Base-by-base conservation (phyloP, 164 flowering plant genomes). In the Vitis labrusca region DNA sequence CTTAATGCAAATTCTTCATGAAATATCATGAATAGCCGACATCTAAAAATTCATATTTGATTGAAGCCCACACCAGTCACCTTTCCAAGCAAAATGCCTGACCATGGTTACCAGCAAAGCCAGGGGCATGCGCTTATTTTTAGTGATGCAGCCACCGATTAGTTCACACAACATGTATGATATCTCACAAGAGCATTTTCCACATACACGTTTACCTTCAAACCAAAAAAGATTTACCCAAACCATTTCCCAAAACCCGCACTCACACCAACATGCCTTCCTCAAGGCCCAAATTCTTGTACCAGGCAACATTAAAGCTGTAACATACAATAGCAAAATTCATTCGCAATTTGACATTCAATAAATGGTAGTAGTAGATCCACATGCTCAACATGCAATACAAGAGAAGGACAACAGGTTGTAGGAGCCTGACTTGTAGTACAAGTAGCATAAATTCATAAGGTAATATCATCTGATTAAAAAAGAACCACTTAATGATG, bases 291-390 rank as follows among this genome's bases (percentile, higher is more conserved):
- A 80, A 74, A 78, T 79, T 83, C 90, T 84, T 83, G 91, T 75
- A 81, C 82, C 86, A 85, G 82, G 91, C 86, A 87, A 83, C 86
- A 77, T 74, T 78, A 72, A 70, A 85, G 87, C 95, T 88, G 94
- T 89, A 85, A 85, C 78, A 83, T 74, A 80, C 81, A 88, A 88
- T 70, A 84, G 83, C 78, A 80, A 77, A 79, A 64, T 76, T 81
- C 77, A 84, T 77, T 84, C 66, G 65, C 76, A 72, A 78, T 74
- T 71, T 44, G 63, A 80, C 57, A 75, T 67, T 69, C 71, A 56
- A 77, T 54, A 71, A 58, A 23, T 0, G 51, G 71, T 52, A 59
- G 48, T 16, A 81, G 48, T 16, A 81, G 80, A 80, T 59, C 73
- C 78, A 81, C 66, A 79, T 63, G 68, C 50, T 63, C 19, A 65